Base-by-base conservation (phyloP, 306 rosid genomes). In the Begonia masoniana region DNA sequence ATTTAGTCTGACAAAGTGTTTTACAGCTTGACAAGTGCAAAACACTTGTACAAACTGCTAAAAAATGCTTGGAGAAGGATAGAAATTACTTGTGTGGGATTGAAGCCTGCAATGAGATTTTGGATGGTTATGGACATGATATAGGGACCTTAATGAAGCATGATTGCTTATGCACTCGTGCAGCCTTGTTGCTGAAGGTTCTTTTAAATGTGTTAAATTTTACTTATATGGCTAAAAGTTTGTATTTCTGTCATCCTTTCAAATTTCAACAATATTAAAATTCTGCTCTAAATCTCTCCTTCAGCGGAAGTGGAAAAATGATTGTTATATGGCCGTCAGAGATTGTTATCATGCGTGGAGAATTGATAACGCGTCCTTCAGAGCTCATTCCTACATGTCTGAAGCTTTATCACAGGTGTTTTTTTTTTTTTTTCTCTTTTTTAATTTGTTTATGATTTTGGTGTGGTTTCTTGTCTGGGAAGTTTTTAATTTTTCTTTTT, bases 301-400 rank as follows among this genome's bases (percentile, higher is more conserved):
- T 13, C 84, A 92, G 99, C 78, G 99, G 70, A 81, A 83, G 69
- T 92, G 99, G 99, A 92, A 86, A 83, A 86, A 81, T 21, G 99
- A 92, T 79, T 92, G 76, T 62, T 75, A 81, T 64, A 86, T 92
- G 94, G 95, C 93, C 31, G 57, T 86, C 71, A 77, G 93, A 70
- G 96, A 92, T 61, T 86, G 95, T 72, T 71, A 77, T 63, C 70
- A 72, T 81, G 93, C 99, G 46, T 76, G 81, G 68, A 71, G 68
- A 72, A 68, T 86, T 0, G 68, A 83, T 70, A 62, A 62, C 60
- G 75, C 87, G 60, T 74, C 86, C 42, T 79, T 75, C 60, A 75
- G 61, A 75, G 81, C 84, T 47, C 86, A 63, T 66, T 70, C 68
- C 74, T 55, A 62, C 57, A 87, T 82, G 84, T 86, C 95, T 47